These are phyloP conservation scores for Begonia peltatifolia DNA, from an alignment of 306 rosid species.

Conservation along the genomic window DNA sequence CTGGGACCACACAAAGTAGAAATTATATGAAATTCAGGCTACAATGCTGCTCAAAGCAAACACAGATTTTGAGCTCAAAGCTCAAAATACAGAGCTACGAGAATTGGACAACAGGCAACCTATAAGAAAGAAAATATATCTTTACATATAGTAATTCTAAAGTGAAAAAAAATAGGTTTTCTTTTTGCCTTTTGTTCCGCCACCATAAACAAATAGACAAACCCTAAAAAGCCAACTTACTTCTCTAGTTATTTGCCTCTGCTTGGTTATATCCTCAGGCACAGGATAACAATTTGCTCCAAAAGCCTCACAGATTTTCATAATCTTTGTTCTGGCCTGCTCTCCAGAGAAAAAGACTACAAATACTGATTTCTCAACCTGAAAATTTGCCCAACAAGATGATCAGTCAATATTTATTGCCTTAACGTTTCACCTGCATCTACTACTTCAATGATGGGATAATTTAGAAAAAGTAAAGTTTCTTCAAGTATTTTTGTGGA, in stretches of 20 bases:
- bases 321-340: conserved; percentile 84
- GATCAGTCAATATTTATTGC: no score
- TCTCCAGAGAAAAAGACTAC: conserved; percentile 97
- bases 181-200: no score
- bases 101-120: background rate
- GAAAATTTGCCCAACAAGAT: conserved; percentile 18
- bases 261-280: conserved; percentile 87
- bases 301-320: conserved; percentile 95
- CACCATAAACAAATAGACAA: background rate
- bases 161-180: background rate
- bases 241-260: conserved; percentile 88
- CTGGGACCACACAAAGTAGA: background rate
- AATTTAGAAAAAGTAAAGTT: background rate
- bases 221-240: conserved; percentile 29
- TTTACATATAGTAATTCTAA: background rate
- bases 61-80: background rate
- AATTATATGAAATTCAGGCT: background rate
- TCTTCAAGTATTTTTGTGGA: background rate
- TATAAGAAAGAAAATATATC: no score
- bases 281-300: conserved; percentile 96
- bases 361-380: conserved; percentile 88
- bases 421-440: background rate
- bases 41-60: background rate
- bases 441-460: background rate
- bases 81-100: background rate